phyloP scores from a whole-genome alignment of 805 yeast genomes.

The Blastobotrys attinorum region DNA sequence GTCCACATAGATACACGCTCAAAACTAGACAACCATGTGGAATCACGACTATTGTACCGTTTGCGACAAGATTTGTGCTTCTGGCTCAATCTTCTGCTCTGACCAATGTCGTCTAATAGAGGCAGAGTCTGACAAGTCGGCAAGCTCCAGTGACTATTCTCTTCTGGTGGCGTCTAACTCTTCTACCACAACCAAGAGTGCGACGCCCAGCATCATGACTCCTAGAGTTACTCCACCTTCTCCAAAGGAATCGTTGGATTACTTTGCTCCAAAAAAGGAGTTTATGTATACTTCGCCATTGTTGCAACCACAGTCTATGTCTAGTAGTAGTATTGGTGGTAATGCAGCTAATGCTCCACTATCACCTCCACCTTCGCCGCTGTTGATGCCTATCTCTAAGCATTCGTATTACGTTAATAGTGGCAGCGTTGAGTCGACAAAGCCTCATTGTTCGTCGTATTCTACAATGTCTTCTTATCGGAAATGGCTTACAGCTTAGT shows the following conservation, averaged over 20 bases:
- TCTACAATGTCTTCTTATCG: not conserved
- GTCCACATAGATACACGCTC: no score
- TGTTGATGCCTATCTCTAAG: conserved; percentile 6
- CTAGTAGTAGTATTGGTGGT: not conserved
- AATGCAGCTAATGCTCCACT: not conserved
- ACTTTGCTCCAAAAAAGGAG: not conserved
- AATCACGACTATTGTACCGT: conserved; percentile 49
- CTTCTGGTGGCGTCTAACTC: not conserved
- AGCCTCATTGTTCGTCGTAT: not conserved
- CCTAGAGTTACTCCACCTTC: conserved; percentile 1
- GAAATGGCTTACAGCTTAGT: conserved; percentile 4
- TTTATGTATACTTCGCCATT: conserved; percentile 6
- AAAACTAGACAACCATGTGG: no score
- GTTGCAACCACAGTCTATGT: conserved; percentile 5
- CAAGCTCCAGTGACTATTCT: no score
- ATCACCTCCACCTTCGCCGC: conserved; percentile 9
- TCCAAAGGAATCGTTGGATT: not conserved
- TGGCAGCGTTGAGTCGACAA: not conserved
- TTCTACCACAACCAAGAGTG: not conserved
- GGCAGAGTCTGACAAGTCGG: not conserved
- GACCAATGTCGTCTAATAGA: conserved; percentile 31
- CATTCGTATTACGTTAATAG: not conserved
- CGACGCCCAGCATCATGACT: not conserved
- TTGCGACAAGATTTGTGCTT: conserved; percentile 44
- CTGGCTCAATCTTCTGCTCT: conserved; percentile 40